Base-by-base conservation (phyloP, 176 grass and related monocot species). In the Alloteropsis semialata region DNA sequence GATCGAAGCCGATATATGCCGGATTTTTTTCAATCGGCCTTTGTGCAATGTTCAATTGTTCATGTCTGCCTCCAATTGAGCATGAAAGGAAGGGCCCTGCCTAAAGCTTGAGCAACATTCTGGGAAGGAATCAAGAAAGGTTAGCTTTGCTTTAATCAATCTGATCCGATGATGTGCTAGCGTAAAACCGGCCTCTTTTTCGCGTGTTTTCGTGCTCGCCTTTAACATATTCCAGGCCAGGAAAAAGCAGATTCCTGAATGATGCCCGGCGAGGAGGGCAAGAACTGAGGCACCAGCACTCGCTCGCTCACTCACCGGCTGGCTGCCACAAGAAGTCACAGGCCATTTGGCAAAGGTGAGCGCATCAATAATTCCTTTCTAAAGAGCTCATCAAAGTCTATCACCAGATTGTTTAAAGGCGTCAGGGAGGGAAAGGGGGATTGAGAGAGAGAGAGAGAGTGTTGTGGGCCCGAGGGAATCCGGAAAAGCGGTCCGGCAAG, bases 341-440 rank as follows among this genome's bases (percentile, higher is more conserved):
- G 81, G 66, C 30, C 66, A 84, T 84, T 88, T 59, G 46, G 68
- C 68, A 84, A 88, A 88, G 68, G 75, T 84, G 75, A 65, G 75
- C 61, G 68, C 75, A 84, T 80, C 60, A 84, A 84, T 84, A 89
- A 81, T 89, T 88, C 16, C 82, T 80, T 75, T 84, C 60, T 74
- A 84, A 89, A 89, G 87, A 89, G 76, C 87, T 68, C 87, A 89
- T 84, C 87, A 89, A 89, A 89, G 82, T 80, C 60, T 21, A 69
- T 81, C 76, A 68, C 28, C 82, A 24, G 69, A 84, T 89, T 84
- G 78, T 80, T 84, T 84, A 84, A 89, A 84, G 87, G 81, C 70
- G 42, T 84, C 68, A 39, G 53, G 48, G 58, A 66, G 12, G 58
- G 6, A 65, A 88, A 84, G 59, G 81, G 81, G 59, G 28, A 58